Percentiles rank a stretch among this genome's conserved stretches.
These are phyloP conservation scores for Nasturtium officinale DNA, from an alignment of 345 rosid genomes.

Conservation along the genomic window DNA sequence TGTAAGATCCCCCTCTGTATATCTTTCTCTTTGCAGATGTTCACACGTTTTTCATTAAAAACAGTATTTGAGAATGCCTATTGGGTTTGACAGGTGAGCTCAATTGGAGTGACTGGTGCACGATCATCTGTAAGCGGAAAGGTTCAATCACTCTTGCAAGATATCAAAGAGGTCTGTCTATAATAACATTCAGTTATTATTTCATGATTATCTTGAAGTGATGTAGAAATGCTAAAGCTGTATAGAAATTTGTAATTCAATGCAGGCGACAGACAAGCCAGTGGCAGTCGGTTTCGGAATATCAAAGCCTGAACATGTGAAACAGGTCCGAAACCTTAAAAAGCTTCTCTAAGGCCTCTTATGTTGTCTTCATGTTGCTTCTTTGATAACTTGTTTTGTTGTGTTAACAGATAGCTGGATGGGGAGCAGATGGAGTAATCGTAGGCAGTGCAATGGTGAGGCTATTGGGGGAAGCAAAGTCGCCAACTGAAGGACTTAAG, in stretches of 20 bases:
- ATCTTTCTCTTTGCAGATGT: conserved; percentile 6
- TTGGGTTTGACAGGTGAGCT: conserved; percentile 66
- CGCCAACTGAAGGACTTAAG: conserved; percentile 74
- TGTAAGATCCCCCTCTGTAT: conserved; percentile 50
- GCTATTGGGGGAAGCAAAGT: conserved; percentile 69
- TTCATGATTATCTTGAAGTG: not conserved
- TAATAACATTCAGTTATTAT: not conserved
- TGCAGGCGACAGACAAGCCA: conserved; percentile 70
- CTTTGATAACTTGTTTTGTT: not conserved
- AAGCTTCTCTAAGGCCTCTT: not conserved
- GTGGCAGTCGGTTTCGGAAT: conserved; percentile 87
- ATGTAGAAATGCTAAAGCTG: conserved; percentile 9
- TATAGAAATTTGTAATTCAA: conserved; percentile 4
- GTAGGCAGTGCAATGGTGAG: conserved; percentile 90
- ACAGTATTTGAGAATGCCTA: conserved; percentile 4
- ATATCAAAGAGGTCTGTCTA: conserved; percentile 61
- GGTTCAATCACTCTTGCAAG: conserved; percentile 69
- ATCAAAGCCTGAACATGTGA: conserved; percentile 79
- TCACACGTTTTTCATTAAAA: not conserved
- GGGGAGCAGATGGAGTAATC: conserved; percentile 93
- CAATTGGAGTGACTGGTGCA: conserved; percentile 92
- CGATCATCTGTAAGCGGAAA: conserved; percentile 72
- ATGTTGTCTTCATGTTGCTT: not conserved
- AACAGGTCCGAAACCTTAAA: conserved; percentile 50
- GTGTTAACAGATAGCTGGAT: conserved; percentile 57